phyloP scores from a whole-genome alignment of 2,329 filamentous ascomycete species.

The Raffaelea ambrosiae region DNA sequence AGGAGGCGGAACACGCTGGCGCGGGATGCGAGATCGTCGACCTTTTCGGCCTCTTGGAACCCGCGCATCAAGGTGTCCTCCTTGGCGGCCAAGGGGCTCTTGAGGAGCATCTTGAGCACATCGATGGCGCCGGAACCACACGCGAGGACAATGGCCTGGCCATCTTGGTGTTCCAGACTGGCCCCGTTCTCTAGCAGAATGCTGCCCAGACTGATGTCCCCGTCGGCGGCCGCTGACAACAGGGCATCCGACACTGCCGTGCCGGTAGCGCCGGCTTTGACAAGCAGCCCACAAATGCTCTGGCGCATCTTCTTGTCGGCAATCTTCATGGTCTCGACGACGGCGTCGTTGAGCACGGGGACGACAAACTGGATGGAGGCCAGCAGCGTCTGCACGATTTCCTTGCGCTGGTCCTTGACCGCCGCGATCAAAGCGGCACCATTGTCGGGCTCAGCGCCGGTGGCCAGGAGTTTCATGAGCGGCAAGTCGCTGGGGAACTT shows the following conservation, averaged over 20 bases:
- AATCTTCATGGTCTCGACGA: constrained; percentile 34
- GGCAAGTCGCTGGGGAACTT: constrained; percentile 39
- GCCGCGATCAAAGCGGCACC: constrained; percentile 39
- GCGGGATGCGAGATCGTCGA: constrained; percentile 39
- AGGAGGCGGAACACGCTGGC: constrained; percentile 42
- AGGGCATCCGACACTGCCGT: constrained; percentile 40
- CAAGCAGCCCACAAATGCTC: constrained; percentile 34
- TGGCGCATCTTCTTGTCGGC: constrained; percentile 30
- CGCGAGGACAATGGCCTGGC: constrained; percentile 46
- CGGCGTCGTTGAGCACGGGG: constrained; percentile 29
- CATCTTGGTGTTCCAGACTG: constrained; percentile 39
- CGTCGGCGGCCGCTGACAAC: constrained; percentile 41
- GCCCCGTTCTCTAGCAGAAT: constrained; percentile 44
- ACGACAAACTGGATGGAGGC: constrained; percentile 24
- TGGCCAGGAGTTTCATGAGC: constrained; percentile 35
- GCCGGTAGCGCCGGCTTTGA: constrained; percentile 36
- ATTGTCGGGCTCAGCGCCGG: constrained; percentile 39
- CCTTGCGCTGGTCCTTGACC: constrained; percentile 33
- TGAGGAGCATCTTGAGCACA: constrained; percentile 41
- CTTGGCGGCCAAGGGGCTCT: constrained; percentile 24
- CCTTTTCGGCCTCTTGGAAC: constrained; percentile 47
- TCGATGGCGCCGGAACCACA: constrained; percentile 41
- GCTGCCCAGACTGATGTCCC: constrained; percentile 41
- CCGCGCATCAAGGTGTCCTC: constrained; percentile 38
- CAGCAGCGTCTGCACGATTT: constrained; percentile 39